Percentiles rank a stretch among this genome's conserved stretches.
Conservation (phyloP, 2,329 filamentous ascomycete species). For the Penicillium sp. region DNA sequence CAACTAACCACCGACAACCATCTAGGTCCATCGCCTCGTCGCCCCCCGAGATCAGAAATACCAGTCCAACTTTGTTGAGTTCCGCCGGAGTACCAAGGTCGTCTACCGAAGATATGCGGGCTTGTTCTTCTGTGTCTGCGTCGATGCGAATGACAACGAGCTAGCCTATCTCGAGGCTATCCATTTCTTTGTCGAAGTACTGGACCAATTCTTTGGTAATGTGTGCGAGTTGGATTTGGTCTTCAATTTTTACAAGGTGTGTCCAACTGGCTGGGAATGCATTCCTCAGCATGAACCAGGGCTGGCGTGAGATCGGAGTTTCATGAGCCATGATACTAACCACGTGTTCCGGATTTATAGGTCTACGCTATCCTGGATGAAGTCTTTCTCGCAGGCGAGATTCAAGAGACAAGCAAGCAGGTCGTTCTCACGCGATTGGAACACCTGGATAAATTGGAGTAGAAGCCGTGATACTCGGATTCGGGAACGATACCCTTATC, state of each 20-base stretch:
- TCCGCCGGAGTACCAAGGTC: constrained; percentile 71
- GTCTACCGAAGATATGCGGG: constrained; percentile 97
- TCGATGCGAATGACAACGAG: constrained; percentile 99
- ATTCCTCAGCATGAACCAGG: neutral
- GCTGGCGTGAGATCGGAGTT: constrained; percentile 3
- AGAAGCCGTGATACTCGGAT: constrained; percentile 18
- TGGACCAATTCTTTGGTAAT: constrained; percentile 98
- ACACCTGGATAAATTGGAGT: constrained; percentile 95
- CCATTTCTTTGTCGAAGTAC: constrained; percentile 98
- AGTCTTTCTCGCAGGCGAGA: constrained; percentile 95
- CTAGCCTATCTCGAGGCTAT: constrained; percentile 95
- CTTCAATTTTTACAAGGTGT: constrained; percentile 68
- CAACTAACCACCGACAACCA: constrained; percentile 13
- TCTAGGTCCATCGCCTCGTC: constrained; percentile 88
- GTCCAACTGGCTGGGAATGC: constrained; percentile 15
- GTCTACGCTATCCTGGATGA: constrained; percentile 98
- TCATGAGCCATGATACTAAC: constrained; percentile 7
- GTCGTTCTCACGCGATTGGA: constrained; percentile 91
- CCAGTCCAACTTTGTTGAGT: constrained; percentile 98
- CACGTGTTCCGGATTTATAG: constrained; percentile 36
- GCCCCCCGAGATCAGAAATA: constrained; percentile 98
- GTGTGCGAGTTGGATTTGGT: constrained; percentile 95
- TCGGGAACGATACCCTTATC: neutral
- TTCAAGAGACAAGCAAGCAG: constrained; percentile 98
- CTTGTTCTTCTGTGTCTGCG: constrained; percentile 98